Conservation (phyloP, 352 stramenopile genomes). For the Globisporangium polare region DNA sequence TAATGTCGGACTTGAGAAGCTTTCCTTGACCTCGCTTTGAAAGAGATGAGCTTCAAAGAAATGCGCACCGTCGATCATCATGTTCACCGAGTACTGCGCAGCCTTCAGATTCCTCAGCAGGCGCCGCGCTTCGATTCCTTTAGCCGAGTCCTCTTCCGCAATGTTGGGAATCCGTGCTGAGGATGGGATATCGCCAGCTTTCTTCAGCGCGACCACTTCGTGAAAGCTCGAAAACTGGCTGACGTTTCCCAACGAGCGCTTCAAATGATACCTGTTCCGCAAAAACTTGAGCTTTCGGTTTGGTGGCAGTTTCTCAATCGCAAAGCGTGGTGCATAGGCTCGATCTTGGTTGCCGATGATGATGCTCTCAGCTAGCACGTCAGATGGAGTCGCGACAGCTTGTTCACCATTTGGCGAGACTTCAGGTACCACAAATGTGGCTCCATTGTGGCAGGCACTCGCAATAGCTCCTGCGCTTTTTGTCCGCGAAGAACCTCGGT, state of each 20-base stretch:
- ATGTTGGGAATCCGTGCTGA: not conserved
- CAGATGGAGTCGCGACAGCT: not conserved
- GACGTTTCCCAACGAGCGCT: conserved; percentile 37
- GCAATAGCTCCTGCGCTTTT: not conserved
- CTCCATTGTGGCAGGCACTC: not conserved
- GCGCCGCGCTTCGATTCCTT: conserved; percentile 40
- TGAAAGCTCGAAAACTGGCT: conserved; percentile 47
- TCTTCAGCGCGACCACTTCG: conserved; percentile 19
- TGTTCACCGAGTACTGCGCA: conserved; percentile 54
- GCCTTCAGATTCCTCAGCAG: conserved; percentile 57
- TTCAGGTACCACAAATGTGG: not conserved
- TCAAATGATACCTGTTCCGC: conserved; percentile 28
- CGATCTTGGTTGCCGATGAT: conserved; percentile 1
- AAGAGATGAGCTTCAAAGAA: conserved; percentile 58
- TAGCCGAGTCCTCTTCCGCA: conserved; percentile 16
- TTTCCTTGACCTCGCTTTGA: conserved; percentile 12
- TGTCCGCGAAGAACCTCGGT: conserved; percentile 4
- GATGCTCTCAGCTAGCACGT: not conserved
- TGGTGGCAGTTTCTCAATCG: conserved; percentile 38
- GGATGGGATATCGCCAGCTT: not conserved
- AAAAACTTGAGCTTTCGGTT: conserved; percentile 44
- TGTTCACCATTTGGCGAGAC: not conserved
- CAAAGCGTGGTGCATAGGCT: conserved; percentile 21
- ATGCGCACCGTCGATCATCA: conserved; percentile 66
- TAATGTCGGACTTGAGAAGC: not conserved